Evolutionary conservation across 1,284 basidiomycete genomes (phyloP), one percentile per base, ranked within the genome.

Genomic region (Ceratobasidium sp.): DNA sequence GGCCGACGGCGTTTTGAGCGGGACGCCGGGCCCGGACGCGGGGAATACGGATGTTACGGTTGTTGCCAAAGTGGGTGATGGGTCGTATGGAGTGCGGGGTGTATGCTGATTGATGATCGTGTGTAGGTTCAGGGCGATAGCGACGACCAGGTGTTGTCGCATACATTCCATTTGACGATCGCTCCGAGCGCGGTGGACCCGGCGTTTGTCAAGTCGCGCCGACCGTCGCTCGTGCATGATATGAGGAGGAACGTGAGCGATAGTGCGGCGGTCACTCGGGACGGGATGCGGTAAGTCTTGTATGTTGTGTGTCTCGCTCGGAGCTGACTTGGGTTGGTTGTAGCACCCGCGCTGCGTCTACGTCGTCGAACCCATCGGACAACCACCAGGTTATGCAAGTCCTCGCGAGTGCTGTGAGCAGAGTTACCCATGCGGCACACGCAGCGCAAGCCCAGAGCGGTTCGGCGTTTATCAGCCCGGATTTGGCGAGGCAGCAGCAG

Each of bases 1-100:
- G 95, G 91, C 93, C 77, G 91, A 93, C 70, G 91, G 91, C 74
- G 85, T 88, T 57, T 83, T 95, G 35, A 87, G 87, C 57, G 93
- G 93, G 32, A 87, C 87, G 47, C 92, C 93, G 32, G 86, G 90
- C 46, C 83, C 86, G 26, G 90, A 91, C 76, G 89, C 91, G 43
- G 87, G 90, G 79, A 89, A 86, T 75, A 91, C 89, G 78, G 89
- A 90, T 72, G 86, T 94, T 71, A 90, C 86, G 16, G 88, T 88
- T 32, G 84, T 89, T 74, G 92, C 91, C 28, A 87, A 87, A 83
- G 92, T 94, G 78, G 73, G 83, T 79, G 38, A 80, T 79, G 28
- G 46, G 73, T 73, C 69, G 49, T 59, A 9, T 49, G 69, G 32
- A 18, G 32, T 52, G 1, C 72, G 57, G 73, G 46, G 73, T 38